A percentile compares a stretch with the other conserved stretches of the same genome.
These are phyloP conservation scores for Suhomyces panamericanus DNA, from an alignment of 1,139 yeast genomes.

Conservation along the genomic window DNA sequence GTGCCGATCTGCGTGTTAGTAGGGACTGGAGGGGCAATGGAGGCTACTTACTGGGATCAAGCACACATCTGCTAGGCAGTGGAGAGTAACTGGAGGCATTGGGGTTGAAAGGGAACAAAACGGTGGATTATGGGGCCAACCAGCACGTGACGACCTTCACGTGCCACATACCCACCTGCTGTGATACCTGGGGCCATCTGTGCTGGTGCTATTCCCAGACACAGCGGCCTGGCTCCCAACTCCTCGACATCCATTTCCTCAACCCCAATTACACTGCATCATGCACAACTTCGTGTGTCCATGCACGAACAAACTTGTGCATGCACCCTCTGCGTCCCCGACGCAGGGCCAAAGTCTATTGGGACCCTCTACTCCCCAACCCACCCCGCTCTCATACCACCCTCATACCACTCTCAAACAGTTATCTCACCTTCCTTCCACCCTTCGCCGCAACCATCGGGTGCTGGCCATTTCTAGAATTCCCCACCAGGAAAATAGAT, in stretches of 20 bases:
- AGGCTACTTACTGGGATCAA: slow-evolving; percentile 63
- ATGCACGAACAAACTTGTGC: too few species aligned
- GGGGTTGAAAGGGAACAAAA: background rate
- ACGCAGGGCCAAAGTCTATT: too few species aligned
- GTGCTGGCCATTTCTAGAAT: too few species aligned
- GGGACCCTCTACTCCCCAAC: too few species aligned
- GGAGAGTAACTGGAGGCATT: slow-evolving; percentile 44
- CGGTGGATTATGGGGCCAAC: background rate
- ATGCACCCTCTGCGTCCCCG: too few species aligned
- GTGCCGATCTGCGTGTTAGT: slow-evolving; percentile 65
- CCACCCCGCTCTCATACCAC: background rate
- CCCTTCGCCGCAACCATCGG: background rate
- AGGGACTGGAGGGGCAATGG: background rate
- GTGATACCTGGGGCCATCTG: background rate
- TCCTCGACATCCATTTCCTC: background rate
- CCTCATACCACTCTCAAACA: background rate
- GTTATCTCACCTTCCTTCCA: background rate
- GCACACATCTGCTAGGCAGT: slow-evolving; percentile 80
- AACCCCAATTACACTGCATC: too few species aligned
- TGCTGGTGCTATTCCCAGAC: too few species aligned
- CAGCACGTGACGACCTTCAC: background rate
- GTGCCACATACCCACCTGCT: background rate
- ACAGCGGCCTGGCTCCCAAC: background rate
- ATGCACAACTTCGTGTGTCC: too few species aligned
- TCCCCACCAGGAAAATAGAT: background rate